Conservation (phyloP, 345 rosid species). For the Nasturtium officinale region DNA sequence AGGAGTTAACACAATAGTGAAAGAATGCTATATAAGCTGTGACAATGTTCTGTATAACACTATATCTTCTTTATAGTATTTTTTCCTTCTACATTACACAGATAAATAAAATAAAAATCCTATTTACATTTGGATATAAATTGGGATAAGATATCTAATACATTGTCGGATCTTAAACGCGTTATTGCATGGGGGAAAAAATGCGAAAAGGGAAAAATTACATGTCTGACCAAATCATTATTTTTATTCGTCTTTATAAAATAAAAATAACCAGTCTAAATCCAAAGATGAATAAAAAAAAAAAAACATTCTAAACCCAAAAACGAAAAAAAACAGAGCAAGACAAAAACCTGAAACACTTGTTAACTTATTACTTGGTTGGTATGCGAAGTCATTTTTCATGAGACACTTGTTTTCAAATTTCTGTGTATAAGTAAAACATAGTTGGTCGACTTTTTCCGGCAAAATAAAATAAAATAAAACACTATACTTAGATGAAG, state of each 20-base stretch:
- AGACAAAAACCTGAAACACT: too few relatives aligned
- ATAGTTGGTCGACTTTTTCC: neutral
- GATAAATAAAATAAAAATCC: too few relatives aligned
- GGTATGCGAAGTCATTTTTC: neutral
- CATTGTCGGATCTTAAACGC: neutral
- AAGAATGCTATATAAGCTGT: constrained; percentile 24
- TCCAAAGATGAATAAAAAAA: too few relatives aligned
- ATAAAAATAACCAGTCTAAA: too few relatives aligned
- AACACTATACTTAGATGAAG: constrained; percentile 17
- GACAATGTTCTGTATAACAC: constrained; percentile 30
- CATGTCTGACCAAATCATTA: too few relatives aligned
- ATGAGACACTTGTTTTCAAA: neutral
- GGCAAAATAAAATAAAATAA: neutral
- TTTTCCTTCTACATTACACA: neutral
- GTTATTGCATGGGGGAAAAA: too few relatives aligned
- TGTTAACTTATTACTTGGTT: too few relatives aligned
- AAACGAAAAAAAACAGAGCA: neutral
- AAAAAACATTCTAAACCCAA: too few relatives aligned
- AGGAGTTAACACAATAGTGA: constrained; percentile 36
- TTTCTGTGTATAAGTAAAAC: constrained; percentile 3
- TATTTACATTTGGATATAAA: neutral
- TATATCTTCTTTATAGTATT: neutral
- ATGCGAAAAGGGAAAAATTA: too few relatives aligned
- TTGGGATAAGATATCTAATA: neutral
- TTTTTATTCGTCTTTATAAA: too few relatives aligned